A percentile compares a stretch with the other conserved stretches of the same genome.
Conservation (phyloP, 768 basidiomycete species). For the Boletus rufocinnamomeus region DNA sequence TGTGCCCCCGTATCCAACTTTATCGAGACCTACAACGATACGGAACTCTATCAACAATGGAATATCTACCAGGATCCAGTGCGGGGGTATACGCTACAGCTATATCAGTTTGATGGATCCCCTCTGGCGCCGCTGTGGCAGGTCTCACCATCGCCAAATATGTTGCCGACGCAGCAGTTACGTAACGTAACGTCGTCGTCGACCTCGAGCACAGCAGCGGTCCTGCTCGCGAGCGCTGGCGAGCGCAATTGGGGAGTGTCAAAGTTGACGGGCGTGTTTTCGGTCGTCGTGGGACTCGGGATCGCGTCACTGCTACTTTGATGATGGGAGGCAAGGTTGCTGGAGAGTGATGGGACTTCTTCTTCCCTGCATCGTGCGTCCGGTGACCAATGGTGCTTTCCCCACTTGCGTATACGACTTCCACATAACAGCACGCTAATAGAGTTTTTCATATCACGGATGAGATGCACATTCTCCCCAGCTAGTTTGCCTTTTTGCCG, state of each 20-base stretch:
- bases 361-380: not conserved
- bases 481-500: constrained; percentile 2
- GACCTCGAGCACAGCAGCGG: constrained; percentile 10
- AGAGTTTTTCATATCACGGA: constrained; percentile 15
- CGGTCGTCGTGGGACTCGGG: constrained; percentile 23
- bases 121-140: constrained; percentile 73
- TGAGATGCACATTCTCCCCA: constrained; percentile 2
- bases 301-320: constrained; percentile 29
- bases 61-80: constrained; percentile 67
- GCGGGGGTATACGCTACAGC: constrained; percentile 66
- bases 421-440: constrained; percentile 28
- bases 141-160: constrained; percentile 72
- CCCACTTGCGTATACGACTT: constrained; percentile 10
- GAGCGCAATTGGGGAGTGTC: constrained; percentile 25
- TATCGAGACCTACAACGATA: constrained; percentile 79
- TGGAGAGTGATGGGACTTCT: constrained; percentile 2
- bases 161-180: constrained; percentile 76
- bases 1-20: constrained; percentile 89
- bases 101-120: constrained; percentile 78
- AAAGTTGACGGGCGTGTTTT: constrained; percentile 12
- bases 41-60: constrained; percentile 67
- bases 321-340: not conserved
- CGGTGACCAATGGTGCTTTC: constrained; percentile 3
- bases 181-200: constrained; percentile 48
- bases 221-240: constrained; percentile 26